Evolutionary conservation across 2,329 filamentous ascomycete genomes (phyloP), one percentile per base, ranked within the genome.

Genomic region (Beauveria brongniartii): DNA sequence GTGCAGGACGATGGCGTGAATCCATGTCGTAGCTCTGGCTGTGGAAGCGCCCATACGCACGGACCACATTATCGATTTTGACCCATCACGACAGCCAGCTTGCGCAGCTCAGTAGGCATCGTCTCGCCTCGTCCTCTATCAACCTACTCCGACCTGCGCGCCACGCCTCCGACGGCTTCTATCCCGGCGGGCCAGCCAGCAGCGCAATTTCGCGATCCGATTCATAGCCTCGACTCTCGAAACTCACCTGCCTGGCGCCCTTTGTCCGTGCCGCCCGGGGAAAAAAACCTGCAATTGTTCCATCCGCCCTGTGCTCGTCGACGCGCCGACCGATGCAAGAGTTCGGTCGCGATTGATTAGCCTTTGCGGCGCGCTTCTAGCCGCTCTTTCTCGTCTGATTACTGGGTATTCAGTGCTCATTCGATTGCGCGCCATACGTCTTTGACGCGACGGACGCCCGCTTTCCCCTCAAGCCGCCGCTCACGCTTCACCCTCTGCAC

Each of bases 141-240:
- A 61, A 53, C 51, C 41, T 30, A 56, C 47, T 41, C 55, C 51
- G n/a, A 48, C 57, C 53, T 56, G 46, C 63, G 62, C 58, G 58
- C 65, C 59, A 52, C 51, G 59, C 55, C 53, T 58, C 44, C 41
- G 20, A 61, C 51, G 50, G 58, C 58, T 48, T 54, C 51, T 46
- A 41, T 55, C 30, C 53, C 47, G 60, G 59, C 47, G 46, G 61
- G 63, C 58, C 61, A 64, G 64, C 60, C 59, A 64, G 55, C 43
- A 60, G 65, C 61, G 62, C 64, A 62, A 56, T 50, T 55, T 54
- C 63, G 63, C 59, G 64, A 61, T 61, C 62, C 61, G 55, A 56
- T 43, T 20, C 20, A 26, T 16, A 41, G 44, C 34, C 8, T 8
- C 43, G 44, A 41, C 7, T 28, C 14, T 20, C 37, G 44, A 50